Conservation (phyloP, 495 filamentous ascomycete genomes). For the Aspergillus cristatus region DNA sequence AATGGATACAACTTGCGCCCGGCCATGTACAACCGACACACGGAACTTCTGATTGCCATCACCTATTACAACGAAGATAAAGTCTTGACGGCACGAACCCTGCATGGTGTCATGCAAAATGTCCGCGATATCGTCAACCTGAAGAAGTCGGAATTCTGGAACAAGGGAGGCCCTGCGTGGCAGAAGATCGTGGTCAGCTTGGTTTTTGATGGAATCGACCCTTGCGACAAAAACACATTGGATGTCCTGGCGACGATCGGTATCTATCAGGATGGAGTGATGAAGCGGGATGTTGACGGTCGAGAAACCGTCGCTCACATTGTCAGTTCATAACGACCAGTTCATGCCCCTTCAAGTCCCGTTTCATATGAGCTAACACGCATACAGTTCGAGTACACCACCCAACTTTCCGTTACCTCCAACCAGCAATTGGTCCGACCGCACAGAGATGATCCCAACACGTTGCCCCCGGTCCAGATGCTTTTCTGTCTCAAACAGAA, state of each 20-base stretch:
- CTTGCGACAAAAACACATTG: slow-evolving; percentile 91
- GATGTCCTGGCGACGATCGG: slow-evolving; percentile 92
- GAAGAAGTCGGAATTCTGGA: slow-evolving; percentile 98
- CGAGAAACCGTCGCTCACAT: slow-evolving; percentile 93
- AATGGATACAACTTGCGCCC: slow-evolving; percentile 97
- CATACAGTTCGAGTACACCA: slow-evolving; percentile 87
- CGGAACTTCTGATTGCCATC: slow-evolving; percentile 91
- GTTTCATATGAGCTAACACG: background rate
- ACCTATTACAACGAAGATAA: slow-evolving; percentile 99
- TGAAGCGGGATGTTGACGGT: slow-evolving; percentile 96
- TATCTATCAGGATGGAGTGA: slow-evolving; percentile 92
- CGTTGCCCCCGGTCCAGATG: slow-evolving; percentile 91
- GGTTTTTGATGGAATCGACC: slow-evolving; percentile 96
- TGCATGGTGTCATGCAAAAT: slow-evolving; percentile 98
- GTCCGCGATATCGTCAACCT: slow-evolving; percentile 95
- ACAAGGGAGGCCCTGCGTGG: slow-evolving; percentile 96
- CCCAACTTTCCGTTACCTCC: slow-evolving; percentile 92
- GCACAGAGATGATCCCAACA: slow-evolving; percentile 68
- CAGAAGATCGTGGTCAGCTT: slow-evolving; percentile 96
- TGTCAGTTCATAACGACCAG: too few relatives aligned
- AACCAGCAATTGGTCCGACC: slow-evolving; percentile 92
- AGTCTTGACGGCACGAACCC: slow-evolving; percentile 77
- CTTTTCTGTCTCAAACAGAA: slow-evolving; percentile 98
- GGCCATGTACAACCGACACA: slow-evolving; percentile 98
- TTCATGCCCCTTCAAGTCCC: background rate